Percentiles rank a stretch among this genome's conserved stretches.
These are phyloP conservation scores for Lotmaria passim DNA, from an alignment of 208 protist genomes.

Conservation along the genomic window DNA sequence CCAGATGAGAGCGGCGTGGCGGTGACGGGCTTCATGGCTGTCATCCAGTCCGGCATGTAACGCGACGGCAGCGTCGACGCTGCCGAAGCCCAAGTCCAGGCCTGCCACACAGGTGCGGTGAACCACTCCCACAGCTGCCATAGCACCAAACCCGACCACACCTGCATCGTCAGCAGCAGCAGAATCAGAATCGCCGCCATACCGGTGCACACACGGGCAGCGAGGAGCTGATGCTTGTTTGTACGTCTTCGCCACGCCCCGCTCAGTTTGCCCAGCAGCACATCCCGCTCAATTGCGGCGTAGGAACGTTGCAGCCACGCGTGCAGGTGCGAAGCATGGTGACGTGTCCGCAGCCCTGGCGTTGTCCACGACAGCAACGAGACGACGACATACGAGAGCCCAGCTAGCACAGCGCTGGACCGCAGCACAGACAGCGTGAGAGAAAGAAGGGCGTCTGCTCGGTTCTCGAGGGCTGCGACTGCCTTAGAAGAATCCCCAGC, in stretches of 20 bases:
- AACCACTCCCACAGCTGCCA: constrained; percentile 4
- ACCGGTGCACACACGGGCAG: constrained; percentile 6
- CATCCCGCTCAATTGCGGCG: not conserved
- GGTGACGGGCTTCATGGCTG: too few relatives aligned
- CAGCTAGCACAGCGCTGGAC: not conserved
- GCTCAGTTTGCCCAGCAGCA: not conserved
- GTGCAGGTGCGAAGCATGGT: not conserved
- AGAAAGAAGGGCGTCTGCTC: not conserved
- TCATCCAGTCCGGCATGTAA: not conserved
- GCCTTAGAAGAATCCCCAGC: not conserved
- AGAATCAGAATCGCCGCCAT: constrained; percentile 4
- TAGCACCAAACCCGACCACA: constrained; percentile 23
- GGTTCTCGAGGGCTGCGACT: not conserved
- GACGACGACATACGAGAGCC: not conserved
- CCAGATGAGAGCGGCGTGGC: not conserved
- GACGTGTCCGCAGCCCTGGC: not conserved
- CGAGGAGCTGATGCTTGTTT: constrained; percentile 10
- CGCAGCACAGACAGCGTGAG: constrained; percentile 1
- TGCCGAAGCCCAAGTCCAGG: constrained; percentile 5
- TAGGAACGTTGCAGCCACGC: constrained; percentile 1
- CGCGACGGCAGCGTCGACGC: not conserved
- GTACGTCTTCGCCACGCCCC: constrained; percentile 11
- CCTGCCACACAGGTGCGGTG: not conserved
- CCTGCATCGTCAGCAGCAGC: constrained; percentile 25
- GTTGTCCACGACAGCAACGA: not conserved